phyloP scores from a whole-genome alignment of 2,329 filamentous ascomycete species.

The Epichloe glyceriae region DNA sequence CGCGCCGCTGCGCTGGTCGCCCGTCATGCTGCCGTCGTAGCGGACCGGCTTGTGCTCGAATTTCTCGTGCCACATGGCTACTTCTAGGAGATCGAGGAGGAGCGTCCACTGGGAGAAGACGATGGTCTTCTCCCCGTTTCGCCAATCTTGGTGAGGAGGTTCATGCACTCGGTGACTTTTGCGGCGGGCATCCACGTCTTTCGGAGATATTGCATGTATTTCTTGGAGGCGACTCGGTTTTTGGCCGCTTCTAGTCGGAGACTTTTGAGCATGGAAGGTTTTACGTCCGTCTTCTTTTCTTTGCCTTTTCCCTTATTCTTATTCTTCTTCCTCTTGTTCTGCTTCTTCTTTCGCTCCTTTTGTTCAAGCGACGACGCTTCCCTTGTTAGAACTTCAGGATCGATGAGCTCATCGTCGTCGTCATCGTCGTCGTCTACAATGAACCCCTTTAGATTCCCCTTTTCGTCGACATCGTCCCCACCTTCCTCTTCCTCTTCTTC shows the following conservation, averaged over 20 bases:
- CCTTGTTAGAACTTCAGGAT: constrained; percentile 6
- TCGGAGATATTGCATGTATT: constrained; percentile 56
- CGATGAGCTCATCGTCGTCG: constrained; percentile 8
- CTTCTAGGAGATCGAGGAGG: constrained; percentile 59
- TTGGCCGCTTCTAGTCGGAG: constrained; percentile 54
- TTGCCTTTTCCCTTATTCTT: constrained; percentile 25
- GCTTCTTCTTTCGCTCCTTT: constrained; percentile 5
- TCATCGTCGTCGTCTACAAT: constrained; percentile 18
- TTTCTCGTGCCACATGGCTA: constrained; percentile 53
- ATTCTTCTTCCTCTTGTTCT: constrained; percentile 9
- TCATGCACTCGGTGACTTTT: constrained; percentile 69
- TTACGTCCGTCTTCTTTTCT: constrained; percentile 30
- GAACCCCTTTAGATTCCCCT: constrained; percentile 23
- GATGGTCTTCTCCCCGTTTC: constrained; percentile 55
- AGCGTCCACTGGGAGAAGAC: constrained; percentile 71
- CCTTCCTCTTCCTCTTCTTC: constrained; percentile 14
- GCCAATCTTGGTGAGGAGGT: constrained; percentile 55
- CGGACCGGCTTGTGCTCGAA: constrained; percentile 50
- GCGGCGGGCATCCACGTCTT: constrained; percentile 63
- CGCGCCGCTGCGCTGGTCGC: constrained; percentile 52
- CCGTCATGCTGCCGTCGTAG: constrained; percentile 71
- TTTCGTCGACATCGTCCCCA: constrained; percentile 16
- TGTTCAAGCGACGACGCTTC: constrained; percentile 5
- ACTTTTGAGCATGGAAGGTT: constrained; percentile 42
- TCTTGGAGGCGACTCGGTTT: constrained; percentile 50